Base-by-base conservation (phyloP, 2,329 filamentous ascomycete species). In the Ceratocystis variospora region DNA sequence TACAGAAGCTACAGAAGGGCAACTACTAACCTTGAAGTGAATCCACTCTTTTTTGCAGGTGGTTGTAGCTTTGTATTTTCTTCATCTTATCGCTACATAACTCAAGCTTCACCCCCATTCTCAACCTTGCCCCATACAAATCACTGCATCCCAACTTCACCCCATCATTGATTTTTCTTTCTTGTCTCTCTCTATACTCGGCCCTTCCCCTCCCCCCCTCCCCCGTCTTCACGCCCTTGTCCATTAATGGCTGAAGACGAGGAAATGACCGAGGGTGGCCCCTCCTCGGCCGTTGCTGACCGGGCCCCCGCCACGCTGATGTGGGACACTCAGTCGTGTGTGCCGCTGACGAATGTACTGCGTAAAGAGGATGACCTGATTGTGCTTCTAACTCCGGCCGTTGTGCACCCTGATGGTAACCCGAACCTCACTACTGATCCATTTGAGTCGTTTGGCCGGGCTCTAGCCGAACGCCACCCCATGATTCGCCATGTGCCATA, bases 401-500 rank as follows among this genome's bases (percentile, higher is more conserved):
- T 82, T 44, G 72, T 78, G 25, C 82, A 78, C 61, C 72, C 76
- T 69, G 77, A 75, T 70, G 75, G 74, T 68, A 75, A 75, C 69
- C 70, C 76, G 57, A 71, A 74, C 57, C 76, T 78, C 68, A 74
- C 74, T 57, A 78, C 75, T 71, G 88, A 92, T 72, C 88, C 88
- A 0, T 91, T 91, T 71, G 87, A 91, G 73, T 80, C 82, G 15
- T 77, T 92, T 19, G 88, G 88, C 22, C 80, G 81, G 69, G 81
- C 83, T 57, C 74, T 92, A 62, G 82, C 83, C 62, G 77, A 75
- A 62, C 78, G 81, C 70, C 85, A 88, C 71, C 76, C 79, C 2
- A 79, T 79, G 73, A 79, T 91, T 68, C 83, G 86, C 22, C 88
- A 91, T 72, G 83, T 90, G 55, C 87, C 88, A 5, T 92, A 89